Base-by-base conservation (phyloP, 768 basidiomycete genomes). In the Rhizopogon salebrosus region DNA sequence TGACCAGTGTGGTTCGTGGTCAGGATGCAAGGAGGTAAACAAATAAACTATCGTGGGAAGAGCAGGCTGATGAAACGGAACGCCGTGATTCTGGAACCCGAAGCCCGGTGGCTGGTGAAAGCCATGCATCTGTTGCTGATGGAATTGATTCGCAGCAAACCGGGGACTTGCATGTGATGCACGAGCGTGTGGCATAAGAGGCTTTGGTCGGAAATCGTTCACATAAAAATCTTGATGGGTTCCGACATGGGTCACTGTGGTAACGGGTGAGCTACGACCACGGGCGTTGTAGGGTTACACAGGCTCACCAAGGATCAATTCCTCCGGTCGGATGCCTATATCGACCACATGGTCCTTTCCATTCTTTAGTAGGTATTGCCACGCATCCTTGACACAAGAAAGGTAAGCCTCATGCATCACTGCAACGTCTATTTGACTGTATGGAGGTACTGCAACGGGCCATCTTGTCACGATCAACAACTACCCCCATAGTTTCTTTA, bases 11-110 rank as follows among this genome's bases (percentile, higher is more conserved):
- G 77, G 72, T 46, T 64, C 60, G 37, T 69, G 64, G 2, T 56
- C 58, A 16, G 70, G 56, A 34, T 62, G 59, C 18, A 57, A 52
- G 0, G 76, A 72, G 0, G 77, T 78, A 49, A 76, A 71, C 26
- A 77, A 62, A 46, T 77, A 79, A 52, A 72, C 62, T 35, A 77
- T 65, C 6, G 66, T 64, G 2, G 75, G 73, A n/a, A 70, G 56
- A 9, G 52, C 52, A 6, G 67, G 64, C 41, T 66, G 65, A 36
- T 55, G 49, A 13, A 64, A 41, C 48, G 54, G 42, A 36, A 43
- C 27, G 9, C 53, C 41, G n/a, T 55, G 56, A 45, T 31, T n/a
- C n/a, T 53, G 45, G 36, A 51, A 57, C 48, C 49, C 54, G 49
- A 54, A 59, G n/a, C 40, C 48, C 29, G 48, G 45, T 22, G 61